Conservation (phyloP, 495 filamentous ascomycete genomes). For the Podospora pseudoanserina region DNA sequence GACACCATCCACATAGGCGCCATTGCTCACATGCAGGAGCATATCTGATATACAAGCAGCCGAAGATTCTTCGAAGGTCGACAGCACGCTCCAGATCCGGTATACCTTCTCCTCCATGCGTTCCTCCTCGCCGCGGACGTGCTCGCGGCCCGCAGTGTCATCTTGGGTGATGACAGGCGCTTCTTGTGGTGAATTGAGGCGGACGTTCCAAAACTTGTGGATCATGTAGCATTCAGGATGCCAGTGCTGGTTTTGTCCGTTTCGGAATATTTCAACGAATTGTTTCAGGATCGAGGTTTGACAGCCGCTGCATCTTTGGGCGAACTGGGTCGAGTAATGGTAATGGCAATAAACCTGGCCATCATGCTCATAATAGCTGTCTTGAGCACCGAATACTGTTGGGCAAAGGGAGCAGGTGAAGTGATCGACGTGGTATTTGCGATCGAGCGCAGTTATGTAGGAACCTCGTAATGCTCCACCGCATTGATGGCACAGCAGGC, state of each 20-base stretch:
- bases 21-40: conserved; percentile 98
- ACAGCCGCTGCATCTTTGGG: conserved; percentile 93
- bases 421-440: conserved; percentile 98
- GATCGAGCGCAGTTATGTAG: conserved; percentile 95
- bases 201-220: conserved; percentile 99
- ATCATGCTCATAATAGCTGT: conserved; percentile 98
- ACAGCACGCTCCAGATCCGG: conserved; percentile 96
- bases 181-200: conserved; percentile 55
- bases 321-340: conserved; percentile 97
- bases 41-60: conserved; percentile 99
- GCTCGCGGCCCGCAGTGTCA: conserved; percentile 68
- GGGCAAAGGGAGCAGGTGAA: conserved; percentile 98
- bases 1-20: conserved; percentile 91
- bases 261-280: conserved; percentile 97
- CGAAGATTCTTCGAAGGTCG: conserved; percentile 94
- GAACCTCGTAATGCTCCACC: conserved; percentile 92
- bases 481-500: conserved; percentile 86
- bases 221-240: conserved; percentile 99
- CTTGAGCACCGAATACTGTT: conserved; percentile 93
- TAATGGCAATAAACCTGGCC: conserved; percentile 97
- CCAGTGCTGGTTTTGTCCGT: conserved; percentile 98
- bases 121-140: conserved; percentile 81
- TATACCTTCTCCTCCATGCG: conserved; percentile 97
- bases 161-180: conserved; percentile 55
- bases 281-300: conserved; percentile 98